A percentile compares a stretch with the other conserved stretches of the same genome.
phyloP scores from a whole-genome alignment of 768 basidiomycete genomes.

The Pulveroboletus sp. region DNA sequence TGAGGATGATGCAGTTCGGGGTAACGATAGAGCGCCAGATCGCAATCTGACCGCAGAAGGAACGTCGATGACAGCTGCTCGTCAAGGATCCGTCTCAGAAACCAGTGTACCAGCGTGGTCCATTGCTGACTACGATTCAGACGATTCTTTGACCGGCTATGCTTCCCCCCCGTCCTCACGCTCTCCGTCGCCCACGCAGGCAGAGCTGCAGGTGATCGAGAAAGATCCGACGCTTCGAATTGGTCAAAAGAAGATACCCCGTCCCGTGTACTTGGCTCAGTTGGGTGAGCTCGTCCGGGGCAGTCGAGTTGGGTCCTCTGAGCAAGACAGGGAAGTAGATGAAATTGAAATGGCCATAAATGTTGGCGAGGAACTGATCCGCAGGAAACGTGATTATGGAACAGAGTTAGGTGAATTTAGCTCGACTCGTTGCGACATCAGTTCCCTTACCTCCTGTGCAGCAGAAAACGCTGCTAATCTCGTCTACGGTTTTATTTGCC shows the following conservation, averaged over 20 bases:
- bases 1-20: conserved; percentile 3
- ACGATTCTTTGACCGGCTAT: conserved; percentile 79
- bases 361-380: conserved; percentile 76
- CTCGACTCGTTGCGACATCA: not conserved
- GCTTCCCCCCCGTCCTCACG: conserved; percentile 61
- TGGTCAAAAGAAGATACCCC: conserved; percentile 60
- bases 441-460: conserved; percentile 29
- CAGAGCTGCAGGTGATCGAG: conserved; percentile 78
- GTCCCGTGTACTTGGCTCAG: conserved; percentile 88
- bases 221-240: conserved; percentile 78
- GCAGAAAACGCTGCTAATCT: conserved; percentile 90
- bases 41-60: conserved; percentile 16
- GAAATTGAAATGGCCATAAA: conserved; percentile 76
- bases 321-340: conserved; percentile 65
- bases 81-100: not conserved
- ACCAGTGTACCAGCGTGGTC: conserved; percentile 8
- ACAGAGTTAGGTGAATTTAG: conserved; percentile 67
- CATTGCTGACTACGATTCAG: conserved; percentile 58
- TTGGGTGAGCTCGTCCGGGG: conserved; percentile 72
- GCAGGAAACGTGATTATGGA: conserved; percentile 81
- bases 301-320: conserved; percentile 44
- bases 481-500: conserved; percentile 60
- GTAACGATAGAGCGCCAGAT: conserved; percentile 5
- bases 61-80: not conserved
- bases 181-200: conserved; percentile 74